phyloP scores from a whole-genome alignment of 257 asterid genomes.

The Rauvolfia tetraphylla region DNA sequence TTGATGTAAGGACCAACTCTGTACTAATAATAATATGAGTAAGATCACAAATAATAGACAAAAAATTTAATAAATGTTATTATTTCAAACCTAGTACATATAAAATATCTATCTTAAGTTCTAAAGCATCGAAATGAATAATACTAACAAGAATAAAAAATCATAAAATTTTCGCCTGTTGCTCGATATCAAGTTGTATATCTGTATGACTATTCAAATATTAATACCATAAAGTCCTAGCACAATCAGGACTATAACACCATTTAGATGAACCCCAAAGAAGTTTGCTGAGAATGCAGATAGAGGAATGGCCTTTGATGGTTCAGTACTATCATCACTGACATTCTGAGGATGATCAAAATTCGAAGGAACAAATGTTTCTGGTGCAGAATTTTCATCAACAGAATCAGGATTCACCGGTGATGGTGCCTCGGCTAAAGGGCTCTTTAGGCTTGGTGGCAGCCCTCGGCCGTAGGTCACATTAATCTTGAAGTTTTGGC shows the following conservation, averaged over 20 bases:
- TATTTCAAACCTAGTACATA: too few species aligned
- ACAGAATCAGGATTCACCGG: slow-evolving; percentile 52
- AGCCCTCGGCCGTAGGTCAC: slow-evolving; percentile 68
- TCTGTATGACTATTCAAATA: slow-evolving; percentile 15
- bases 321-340: slow-evolving; percentile 38
- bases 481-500: slow-evolving; percentile 52
- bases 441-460: slow-evolving; percentile 44
- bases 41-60: too few species aligned
- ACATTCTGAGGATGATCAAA: slow-evolving; percentile 58
- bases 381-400: slow-evolving; percentile 60
- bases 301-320: slow-evolving; percentile 45
- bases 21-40: too few species aligned
- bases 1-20: too few species aligned
- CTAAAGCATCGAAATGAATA: too few species aligned
- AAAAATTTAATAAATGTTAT: too few species aligned
- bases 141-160: too few species aligned
- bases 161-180: too few species aligned
- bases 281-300: slow-evolving; percentile 17
- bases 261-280: slow-evolving; percentile 28
- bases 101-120: too few species aligned
- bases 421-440: slow-evolving; percentile 39
- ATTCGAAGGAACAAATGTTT: slow-evolving; percentile 67
- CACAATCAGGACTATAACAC: slow-evolving; percentile 17
- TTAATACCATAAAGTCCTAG: slow-evolving; percentile 26
- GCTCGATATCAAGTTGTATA: too few species aligned